Conservation (phyloP, 208 protist genomes). For the Trypanosoma vivax region DNA sequence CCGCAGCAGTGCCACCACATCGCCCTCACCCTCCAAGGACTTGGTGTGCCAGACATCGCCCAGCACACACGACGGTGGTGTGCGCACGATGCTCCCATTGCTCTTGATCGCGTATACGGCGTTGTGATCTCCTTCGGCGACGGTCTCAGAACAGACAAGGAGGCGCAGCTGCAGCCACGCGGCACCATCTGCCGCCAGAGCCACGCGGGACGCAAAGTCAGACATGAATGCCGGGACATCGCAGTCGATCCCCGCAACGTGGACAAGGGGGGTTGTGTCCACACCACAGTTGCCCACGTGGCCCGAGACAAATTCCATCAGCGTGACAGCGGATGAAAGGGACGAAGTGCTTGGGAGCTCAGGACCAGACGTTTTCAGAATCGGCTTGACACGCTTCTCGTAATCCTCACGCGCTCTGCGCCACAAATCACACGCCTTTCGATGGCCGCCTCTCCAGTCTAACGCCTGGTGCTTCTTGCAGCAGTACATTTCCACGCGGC, state of each 20-base stretch:
- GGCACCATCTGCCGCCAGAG: background rate
- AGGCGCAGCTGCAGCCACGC: conserved; percentile 33
- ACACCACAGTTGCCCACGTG: conserved; percentile 5
- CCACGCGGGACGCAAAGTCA: background rate
- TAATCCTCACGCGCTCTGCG: conserved; percentile 31
- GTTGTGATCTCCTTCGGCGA: conserved; percentile 38
- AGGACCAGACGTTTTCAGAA: conserved; percentile 8
- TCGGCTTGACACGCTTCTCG: conserved; percentile 29
- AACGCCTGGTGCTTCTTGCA: conserved; percentile 61
- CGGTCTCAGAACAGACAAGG: conserved; percentile 40
- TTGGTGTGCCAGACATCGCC: conserved; percentile 26
- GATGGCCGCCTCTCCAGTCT: conserved; percentile 67
- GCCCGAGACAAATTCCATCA: conserved; percentile 16
- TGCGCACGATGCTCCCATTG: conserved; percentile 6
- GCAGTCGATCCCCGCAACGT: conserved; percentile 25
- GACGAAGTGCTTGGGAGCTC: conserved; percentile 3
- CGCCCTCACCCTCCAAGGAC: background rate
- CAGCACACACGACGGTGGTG: conserved; percentile 14
- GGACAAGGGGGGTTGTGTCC: conserved; percentile 23
- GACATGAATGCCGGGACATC: conserved; percentile 15
- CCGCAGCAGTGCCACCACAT: conserved; percentile 19
- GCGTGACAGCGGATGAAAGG: conserved; percentile 13
- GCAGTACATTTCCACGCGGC: conserved; percentile 72
- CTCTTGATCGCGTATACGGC: conserved; percentile 41
- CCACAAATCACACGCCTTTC: conserved; percentile 51